A percentile compares a stretch with the other conserved stretches of the same genome.
Conservation (phyloP, 495 filamentous ascomycete genomes). For the Daldinia bambusicola region DNA sequence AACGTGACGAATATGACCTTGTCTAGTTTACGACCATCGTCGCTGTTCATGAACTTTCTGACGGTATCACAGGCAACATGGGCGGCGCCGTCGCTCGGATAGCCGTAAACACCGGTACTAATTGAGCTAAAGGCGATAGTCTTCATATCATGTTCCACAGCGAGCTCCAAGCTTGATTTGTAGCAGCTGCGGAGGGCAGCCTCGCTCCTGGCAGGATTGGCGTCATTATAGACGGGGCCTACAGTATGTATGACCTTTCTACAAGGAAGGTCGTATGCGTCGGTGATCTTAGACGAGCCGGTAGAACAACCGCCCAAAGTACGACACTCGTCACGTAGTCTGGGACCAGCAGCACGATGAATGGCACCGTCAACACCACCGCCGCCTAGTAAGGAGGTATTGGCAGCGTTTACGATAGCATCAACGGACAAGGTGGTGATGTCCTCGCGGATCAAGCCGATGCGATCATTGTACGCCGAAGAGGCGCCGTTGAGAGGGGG, state of each 20-base stretch:
- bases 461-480: constrained; percentile 70
- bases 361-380: constrained; percentile 92
- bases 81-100: constrained; percentile 79
- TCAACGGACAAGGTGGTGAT: constrained; percentile 85
- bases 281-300: constrained; percentile 85
- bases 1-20: constrained; percentile 86
- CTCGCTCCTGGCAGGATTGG: constrained; percentile 55
- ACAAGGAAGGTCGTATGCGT: constrained; percentile 78
- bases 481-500: constrained; percentile 34
- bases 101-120: constrained; percentile 91
- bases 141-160: constrained; percentile 69
- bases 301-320: constrained; percentile 76
- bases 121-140: constrained; percentile 85
- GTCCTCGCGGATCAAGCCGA: constrained; percentile 77
- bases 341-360: constrained; percentile 80
- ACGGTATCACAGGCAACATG: constrained; percentile 73
- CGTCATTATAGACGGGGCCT: constrained; percentile 77
- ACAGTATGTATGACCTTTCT: constrained; percentile 88
- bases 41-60: constrained; percentile 71
- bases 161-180: constrained; percentile 74
- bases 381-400: constrained; percentile 79
- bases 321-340: constrained; percentile 74
- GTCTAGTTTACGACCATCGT: constrained; percentile 67
- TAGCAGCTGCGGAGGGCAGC: constrained; percentile 76
- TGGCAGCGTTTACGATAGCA: constrained; percentile 94